These are phyloP conservation scores for Drechslerella dactyloides DNA, from an alignment of 2,329 filamentous ascomycete genomes.

Conservation along the genomic window DNA sequence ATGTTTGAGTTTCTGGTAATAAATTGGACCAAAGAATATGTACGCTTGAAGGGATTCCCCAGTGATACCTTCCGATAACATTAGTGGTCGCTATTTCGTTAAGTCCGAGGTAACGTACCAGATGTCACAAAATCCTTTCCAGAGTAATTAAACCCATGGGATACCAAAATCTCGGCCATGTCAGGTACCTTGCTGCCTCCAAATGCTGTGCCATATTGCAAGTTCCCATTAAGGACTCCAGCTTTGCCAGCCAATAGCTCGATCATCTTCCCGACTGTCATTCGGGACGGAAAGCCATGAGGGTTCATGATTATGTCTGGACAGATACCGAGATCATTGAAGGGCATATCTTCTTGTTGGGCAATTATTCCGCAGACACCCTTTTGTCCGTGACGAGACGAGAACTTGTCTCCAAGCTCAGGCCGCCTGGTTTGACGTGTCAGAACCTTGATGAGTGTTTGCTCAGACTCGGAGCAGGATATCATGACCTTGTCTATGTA, in stretches of 20 bases:
- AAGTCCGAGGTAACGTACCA: constrained; percentile 57
- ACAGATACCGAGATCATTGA: constrained; percentile 86
- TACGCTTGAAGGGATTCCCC: constrained; percentile 93
- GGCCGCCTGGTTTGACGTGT: constrained; percentile 94
- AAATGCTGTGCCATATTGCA: constrained; percentile 89
- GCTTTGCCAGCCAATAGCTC: constrained; percentile 95
- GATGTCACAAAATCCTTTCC: constrained; percentile 97
- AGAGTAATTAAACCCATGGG: constrained; percentile 91
- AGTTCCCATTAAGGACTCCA: constrained; percentile 80
- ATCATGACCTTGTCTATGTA: constrained; percentile 98
- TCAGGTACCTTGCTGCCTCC: constrained; percentile 83
- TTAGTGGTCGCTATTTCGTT: neutral
- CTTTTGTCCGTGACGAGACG: constrained; percentile 96
- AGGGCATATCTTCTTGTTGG: constrained; percentile 95
- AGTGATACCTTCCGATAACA: constrained; percentile 68
- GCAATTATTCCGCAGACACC: constrained; percentile 97
- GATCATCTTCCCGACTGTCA: constrained; percentile 98
- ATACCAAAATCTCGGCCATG: constrained; percentile 83
- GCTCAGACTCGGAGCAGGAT: constrained; percentile 84
- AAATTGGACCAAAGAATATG: constrained; percentile 98
- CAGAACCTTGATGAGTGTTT: constrained; percentile 87
- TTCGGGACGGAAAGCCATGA: constrained; percentile 98
- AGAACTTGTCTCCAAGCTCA: constrained; percentile 98
- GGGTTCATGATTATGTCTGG: constrained; percentile 99
- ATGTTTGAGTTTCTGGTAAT: constrained; percentile 99